Percentiles rank a stretch among this genome's conserved stretches.
phyloP scores from a whole-genome alignment of 1,139 yeast genomes.

The Lodderomyces pseudojiufengensis region DNA sequence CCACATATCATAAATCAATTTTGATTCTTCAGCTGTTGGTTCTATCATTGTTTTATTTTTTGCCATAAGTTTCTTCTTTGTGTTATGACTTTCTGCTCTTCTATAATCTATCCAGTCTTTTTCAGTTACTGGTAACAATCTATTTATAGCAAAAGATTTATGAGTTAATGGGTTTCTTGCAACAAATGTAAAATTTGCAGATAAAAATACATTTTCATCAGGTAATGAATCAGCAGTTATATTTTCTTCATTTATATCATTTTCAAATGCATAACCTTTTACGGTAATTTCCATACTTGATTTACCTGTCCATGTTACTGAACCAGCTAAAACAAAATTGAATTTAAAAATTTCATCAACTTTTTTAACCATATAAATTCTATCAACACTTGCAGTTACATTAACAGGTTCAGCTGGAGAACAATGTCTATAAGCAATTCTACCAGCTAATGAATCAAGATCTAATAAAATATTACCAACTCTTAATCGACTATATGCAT shows the following conservation, averaged over 20 bases:
- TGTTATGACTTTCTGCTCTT: slow-evolving; percentile 86
- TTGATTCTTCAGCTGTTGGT: slow-evolving; percentile 70
- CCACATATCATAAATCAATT: slow-evolving; percentile 77
- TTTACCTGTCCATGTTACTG: slow-evolving; percentile 90
- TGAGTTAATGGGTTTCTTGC: slow-evolving; percentile 91
- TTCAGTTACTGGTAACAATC: slow-evolving; percentile 69
- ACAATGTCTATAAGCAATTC: slow-evolving; percentile 82
- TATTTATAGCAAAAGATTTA: slow-evolving; percentile 80
- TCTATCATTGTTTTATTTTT: slow-evolving; percentile 57
- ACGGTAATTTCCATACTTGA: slow-evolving; percentile 95
- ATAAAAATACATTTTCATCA: slow-evolving; percentile 52
- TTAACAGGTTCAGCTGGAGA: slow-evolving; percentile 89
- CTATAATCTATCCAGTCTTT: slow-evolving; percentile 79
- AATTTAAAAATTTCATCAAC: slow-evolving; percentile 73
- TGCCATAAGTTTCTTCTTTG: slow-evolving; percentile 77
- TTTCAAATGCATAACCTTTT: slow-evolving; percentile 74
- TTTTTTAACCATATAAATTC: slow-evolving; percentile 83
- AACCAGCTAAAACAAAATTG: slow-evolving; percentile 80
- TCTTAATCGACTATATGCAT: slow-evolving; percentile 82
- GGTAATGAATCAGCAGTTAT: slow-evolving; percentile 30
- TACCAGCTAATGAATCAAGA: slow-evolving; percentile 83
- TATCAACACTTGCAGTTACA: slow-evolving; percentile 91
- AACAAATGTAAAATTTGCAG: slow-evolving; percentile 92
- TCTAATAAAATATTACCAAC: slow-evolving; percentile 93
- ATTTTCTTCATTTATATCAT: slow-evolving; percentile 22